These are phyloP conservation scores for Kregervanrija fluxuum DNA, from an alignment of 805 yeast genomes.

Conservation along the genomic window DNA sequence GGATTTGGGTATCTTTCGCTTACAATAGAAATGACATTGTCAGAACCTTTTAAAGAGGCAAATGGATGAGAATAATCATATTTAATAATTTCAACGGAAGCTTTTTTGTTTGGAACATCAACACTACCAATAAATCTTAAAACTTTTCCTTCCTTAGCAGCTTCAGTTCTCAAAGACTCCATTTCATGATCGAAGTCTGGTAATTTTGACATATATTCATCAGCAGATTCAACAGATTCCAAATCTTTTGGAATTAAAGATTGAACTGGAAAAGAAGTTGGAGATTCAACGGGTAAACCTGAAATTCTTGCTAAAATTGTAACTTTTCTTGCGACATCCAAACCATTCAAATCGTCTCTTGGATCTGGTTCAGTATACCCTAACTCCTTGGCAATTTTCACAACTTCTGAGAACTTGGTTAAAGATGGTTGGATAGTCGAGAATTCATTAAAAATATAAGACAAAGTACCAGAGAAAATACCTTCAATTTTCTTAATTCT, in stretches of 20 bases:
- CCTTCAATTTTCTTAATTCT: conserved; percentile 89
- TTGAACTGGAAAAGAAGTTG: conserved; percentile 89
- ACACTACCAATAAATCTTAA: conserved; percentile 90
- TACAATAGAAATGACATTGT: conserved; percentile 87
- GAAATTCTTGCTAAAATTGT: conserved; percentile 92
- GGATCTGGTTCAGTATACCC: conserved; percentile 99
- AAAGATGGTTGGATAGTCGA: conserved; percentile 58
- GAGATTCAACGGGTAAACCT: conserved; percentile 78
- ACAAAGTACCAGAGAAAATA: conserved; percentile 90
- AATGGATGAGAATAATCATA: conserved; percentile 89
- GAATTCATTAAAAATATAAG: conserved; percentile 91
- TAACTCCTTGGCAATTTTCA: conserved; percentile 74
- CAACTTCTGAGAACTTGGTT: conserved; percentile 83
- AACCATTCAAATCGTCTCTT: conserved; percentile 95
- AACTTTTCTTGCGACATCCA: conserved; percentile 97
- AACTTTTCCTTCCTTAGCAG: conserved; percentile 78
- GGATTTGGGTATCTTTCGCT: conserved; percentile 92
- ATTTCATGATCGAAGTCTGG: conserved; percentile 80
- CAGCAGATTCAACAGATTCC: conserved; percentile 64
- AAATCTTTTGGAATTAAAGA: conserved; percentile 85
- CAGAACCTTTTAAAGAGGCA: conserved; percentile 92
- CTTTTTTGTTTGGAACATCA: conserved; percentile 62
- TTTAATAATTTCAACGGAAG: conserved; percentile 81
- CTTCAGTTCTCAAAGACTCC: conserved; percentile 70
- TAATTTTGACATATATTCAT: conserved; percentile 71